Evolutionary conservation across 495 filamentous ascomycete species (phyloP), one percentile per base, ranked within the genome.

Genomic region (Pyrenula aspistea): DNA sequence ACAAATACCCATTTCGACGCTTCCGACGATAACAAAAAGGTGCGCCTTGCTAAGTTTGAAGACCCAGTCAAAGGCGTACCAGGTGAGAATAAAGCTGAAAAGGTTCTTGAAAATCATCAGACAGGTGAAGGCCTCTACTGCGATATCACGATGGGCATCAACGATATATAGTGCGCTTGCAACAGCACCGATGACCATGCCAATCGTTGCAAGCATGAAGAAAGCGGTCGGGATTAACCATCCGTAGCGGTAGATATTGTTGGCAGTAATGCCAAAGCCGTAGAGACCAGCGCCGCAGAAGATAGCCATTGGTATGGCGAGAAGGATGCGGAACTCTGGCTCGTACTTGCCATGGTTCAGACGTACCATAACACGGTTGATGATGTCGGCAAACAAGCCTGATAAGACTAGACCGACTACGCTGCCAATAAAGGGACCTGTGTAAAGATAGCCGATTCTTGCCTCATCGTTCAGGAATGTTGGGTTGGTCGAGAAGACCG

Each of bases 41-140:
- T 19, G n/a, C 8, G 4, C 19, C 19, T 21, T 24, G 0, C 80
- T 77, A 11, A 74, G 74, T 12, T 68, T 68, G 2, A 84, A 69
- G 10, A 96, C 69, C 91, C 91, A 96, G 24, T 89, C 70, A 61
- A 87, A 95, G 2, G 88, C 89, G 57, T 78, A 82, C 57, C 82
- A 91, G 0, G 91, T 95, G 36, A 96, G 72, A 3, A 80, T 86
- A 61, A 95, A 96, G 62, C 83, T 86, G 73, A 96, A 93, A 56
- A 96, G 76, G 60, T 95, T 96, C 70, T 90, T 96, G 77, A 96
- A 96, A 22, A 96, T 80, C 53, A 96, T 74, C 62, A 95, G 76
- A 71, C 86, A 88, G 0, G 91, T 96, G 67, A 96, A 95, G 2
- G 85, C 88, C 72, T 96, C 91, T 51, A 96, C 83, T 1, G 90